phyloP scores from a whole-genome alignment of 352 stramenopile genomes.

The Phytophthora boehmeriae region DNA sequence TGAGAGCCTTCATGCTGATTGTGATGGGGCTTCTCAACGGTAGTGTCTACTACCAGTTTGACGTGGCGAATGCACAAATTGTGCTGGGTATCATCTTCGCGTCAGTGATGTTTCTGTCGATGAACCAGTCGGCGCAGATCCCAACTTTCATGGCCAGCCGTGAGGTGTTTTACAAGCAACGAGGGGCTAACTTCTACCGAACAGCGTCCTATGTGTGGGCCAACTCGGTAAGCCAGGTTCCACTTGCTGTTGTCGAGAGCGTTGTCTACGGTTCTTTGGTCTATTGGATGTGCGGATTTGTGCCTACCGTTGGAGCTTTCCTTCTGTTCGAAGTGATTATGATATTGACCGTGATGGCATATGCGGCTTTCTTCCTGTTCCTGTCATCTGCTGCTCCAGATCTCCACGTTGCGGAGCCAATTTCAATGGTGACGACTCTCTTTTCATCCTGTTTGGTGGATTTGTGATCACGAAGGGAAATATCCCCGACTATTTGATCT shows the following conservation, averaged over 20 bases:
- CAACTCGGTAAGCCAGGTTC: slow-evolving; percentile 30
- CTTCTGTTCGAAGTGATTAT: slow-evolving; percentile 45
- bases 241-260: slow-evolving; percentile 47
- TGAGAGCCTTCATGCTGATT: slow-evolving; percentile 33
- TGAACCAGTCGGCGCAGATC: slow-evolving; percentile 72
- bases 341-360: slow-evolving; percentile 39
- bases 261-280: slow-evolving; percentile 75
- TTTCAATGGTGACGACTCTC: slow-evolving; percentile 31
- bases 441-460: not conserved
- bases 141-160: slow-evolving; percentile 67
- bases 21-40: slow-evolving; percentile 44
- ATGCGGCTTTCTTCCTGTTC: slow-evolving; percentile 51
- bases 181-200: slow-evolving; percentile 72
- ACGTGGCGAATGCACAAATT: slow-evolving; percentile 28
- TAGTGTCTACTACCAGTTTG: slow-evolving; percentile 47
- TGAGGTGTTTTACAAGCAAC: slow-evolving; percentile 82
- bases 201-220: slow-evolving; percentile 64
- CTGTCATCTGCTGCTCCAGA: slow-evolving; percentile 31
- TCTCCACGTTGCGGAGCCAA: slow-evolving; percentile 36
- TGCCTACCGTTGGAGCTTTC: slow-evolving; percentile 22
- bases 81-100: slow-evolving; percentile 79
- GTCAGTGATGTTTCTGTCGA: slow-evolving; percentile 66
- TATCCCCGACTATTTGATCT: not conserved
- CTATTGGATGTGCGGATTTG: slow-evolving; percentile 80
- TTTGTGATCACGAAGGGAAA: not conserved